These are phyloP conservation scores for Carex arenaria DNA, from an alignment of 202 grass and related monocot genomes.

Conservation along the genomic window DNA sequence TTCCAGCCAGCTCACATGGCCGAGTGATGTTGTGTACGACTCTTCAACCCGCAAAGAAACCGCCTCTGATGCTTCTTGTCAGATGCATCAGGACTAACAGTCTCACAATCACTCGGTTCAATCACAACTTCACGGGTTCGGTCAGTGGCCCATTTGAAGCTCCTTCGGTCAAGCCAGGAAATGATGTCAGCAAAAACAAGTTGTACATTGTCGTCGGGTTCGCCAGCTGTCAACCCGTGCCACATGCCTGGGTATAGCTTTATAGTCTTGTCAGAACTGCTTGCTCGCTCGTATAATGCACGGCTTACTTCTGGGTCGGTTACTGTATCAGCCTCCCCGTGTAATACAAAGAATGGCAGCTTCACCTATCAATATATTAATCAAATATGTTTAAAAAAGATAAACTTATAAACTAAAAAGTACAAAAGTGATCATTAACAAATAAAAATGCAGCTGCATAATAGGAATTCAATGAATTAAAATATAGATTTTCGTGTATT, in stretches of 20 bases:
- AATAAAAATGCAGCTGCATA: background rate
- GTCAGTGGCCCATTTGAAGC: background rate
- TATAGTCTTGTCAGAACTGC: constrained; percentile 71
- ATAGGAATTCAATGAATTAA: background rate
- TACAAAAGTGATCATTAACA: background rate
- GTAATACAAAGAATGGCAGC: constrained; percentile 79
- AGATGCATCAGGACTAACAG: background rate
- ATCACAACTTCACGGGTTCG: background rate
- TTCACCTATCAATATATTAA: constrained; percentile 38
- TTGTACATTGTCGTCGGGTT: constrained; percentile 68
- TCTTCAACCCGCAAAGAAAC: constrained; percentile 44
- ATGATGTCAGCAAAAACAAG: constrained; percentile 69
- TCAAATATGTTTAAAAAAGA: background rate
- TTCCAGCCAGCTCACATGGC: constrained; percentile 38
- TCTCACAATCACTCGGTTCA: background rate
- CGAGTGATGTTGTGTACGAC: constrained; percentile 41
- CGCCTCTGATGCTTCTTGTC: background rate
- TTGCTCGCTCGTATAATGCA: constrained; percentile 47
- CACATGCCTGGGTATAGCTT: constrained; percentile 90
- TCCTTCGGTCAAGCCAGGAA: constrained; percentile 47
- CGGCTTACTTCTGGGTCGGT: constrained; percentile 86
- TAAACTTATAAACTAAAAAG: background rate
- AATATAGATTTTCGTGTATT: background rate
- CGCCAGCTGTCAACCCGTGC: constrained; percentile 79
- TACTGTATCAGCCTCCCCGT: constrained; percentile 74